A percentile compares a stretch with the other conserved stretches of the same genome.
Evolutionary conservation across 345 rosid genomes (phyloP).

Genomic region (Laguncularia racemosa): DNA sequence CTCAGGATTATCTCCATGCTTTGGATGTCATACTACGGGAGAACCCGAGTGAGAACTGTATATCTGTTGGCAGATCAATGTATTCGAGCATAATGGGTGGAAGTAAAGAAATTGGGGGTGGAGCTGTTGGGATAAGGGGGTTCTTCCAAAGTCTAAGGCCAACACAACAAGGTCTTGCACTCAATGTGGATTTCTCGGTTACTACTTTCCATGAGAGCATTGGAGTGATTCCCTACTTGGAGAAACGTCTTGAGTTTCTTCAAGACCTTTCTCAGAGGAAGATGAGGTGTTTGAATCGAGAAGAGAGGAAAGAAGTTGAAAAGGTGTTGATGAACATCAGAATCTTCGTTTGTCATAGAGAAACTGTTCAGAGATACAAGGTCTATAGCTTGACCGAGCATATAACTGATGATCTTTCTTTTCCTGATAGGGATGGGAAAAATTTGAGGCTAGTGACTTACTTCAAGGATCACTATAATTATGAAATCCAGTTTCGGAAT

Average conservation of each 20-base stretch:
- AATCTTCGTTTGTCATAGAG: constrained; percentile 90
- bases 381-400: constrained; percentile 82
- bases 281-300: constrained; percentile 45
- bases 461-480: constrained; percentile 79
- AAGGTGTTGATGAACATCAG: constrained; percentile 74
- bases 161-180: constrained; percentile 90
- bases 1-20: constrained; percentile 92
- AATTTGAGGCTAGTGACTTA: constrained; percentile 62
- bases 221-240: constrained; percentile 79
- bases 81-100: constrained; percentile 81
- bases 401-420: constrained; percentile 67
- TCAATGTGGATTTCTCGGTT: constrained; percentile 82
- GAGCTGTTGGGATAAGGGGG: constrained; percentile 83
- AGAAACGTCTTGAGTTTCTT: constrained; percentile 79
- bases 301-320: constrained; percentile 84
- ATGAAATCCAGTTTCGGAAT: constrained; percentile 67
- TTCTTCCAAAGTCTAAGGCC: constrained; percentile 95
- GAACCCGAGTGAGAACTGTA: constrained; percentile 71
- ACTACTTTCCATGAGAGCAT: constrained; percentile 92
- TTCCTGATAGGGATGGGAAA: constrained; percentile 73
- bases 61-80: constrained; percentile 67
- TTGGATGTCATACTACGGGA: constrained; percentile 87
- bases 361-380: constrained; percentile 79
- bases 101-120: constrained; percentile 78
- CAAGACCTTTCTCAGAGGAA: constrained; percentile 70